These are phyloP conservation scores for Trichoderma pleuroti DNA, from an alignment of 2,329 filamentous ascomycete species.

Conservation along the genomic window DNA sequence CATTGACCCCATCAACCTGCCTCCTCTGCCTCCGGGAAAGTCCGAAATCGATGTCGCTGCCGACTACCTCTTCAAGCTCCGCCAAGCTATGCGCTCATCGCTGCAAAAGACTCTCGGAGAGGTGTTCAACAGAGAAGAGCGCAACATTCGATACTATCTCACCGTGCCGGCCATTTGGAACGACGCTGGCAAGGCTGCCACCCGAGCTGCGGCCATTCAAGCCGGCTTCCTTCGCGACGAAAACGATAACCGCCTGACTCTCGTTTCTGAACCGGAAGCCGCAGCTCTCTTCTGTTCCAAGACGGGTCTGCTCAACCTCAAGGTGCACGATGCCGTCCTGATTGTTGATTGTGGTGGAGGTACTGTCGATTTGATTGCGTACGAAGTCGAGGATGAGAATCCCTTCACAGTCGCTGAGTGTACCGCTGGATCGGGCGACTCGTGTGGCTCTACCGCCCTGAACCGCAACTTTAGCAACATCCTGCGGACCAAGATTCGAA, in stretches of 20 bases:
- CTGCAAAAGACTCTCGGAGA: constrained; percentile 95
- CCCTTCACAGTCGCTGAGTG: constrained; percentile 97
- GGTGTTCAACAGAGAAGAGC: constrained; percentile 96
- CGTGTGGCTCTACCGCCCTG: constrained; percentile 94
- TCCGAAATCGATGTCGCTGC: constrained; percentile 99
- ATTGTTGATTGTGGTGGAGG: constrained; percentile 98
- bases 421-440: constrained; percentile 94
- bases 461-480: constrained; percentile 99
- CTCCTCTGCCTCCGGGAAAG: constrained; percentile 93
- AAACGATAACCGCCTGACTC: constrained; percentile 91
- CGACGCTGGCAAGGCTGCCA: constrained; percentile 95
- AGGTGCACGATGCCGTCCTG: constrained; percentile 96
- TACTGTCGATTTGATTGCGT: constrained; percentile 97
- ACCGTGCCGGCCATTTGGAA: constrained; percentile 99
- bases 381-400: constrained; percentile 96
- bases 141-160: constrained; percentile 95
- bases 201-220: constrained; percentile 91
- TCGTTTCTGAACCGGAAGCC: constrained; percentile 95
- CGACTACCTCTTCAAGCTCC: constrained; percentile 97
- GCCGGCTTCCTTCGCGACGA: constrained; percentile 95
- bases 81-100: constrained; percentile 93
- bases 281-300: constrained; percentile 98
- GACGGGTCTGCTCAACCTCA: constrained; percentile 90
- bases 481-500: constrained; percentile 91
- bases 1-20: constrained; percentile 98